A percentile compares a stretch with the other conserved stretches of the same genome.
These are phyloP conservation scores for Aurantiochytrium sp. DNA, from an alignment of 108 stramenopile species.

Conservation along the genomic window DNA sequence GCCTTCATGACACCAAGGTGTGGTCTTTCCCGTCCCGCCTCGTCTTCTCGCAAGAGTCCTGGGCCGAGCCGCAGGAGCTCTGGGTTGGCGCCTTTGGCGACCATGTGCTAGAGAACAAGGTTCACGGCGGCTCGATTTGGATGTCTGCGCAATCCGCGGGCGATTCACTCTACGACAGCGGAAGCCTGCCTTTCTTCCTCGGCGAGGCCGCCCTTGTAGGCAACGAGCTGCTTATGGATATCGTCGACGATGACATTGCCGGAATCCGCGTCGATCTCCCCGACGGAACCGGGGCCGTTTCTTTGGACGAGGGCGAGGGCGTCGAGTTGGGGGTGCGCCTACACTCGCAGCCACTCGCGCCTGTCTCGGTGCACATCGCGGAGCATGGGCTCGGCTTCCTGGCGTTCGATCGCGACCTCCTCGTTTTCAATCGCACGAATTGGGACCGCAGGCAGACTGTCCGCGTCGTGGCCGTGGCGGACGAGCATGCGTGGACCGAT, in stretches of 20 bases:
- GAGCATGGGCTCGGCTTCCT: constrained; percentile 7
- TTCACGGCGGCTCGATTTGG: neutral
- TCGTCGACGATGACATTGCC: neutral
- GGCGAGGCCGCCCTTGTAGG: neutral
- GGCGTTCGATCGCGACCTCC: neutral
- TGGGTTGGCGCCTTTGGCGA: constrained; percentile 7
- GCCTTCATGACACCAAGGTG: neutral
- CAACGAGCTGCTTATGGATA: neutral
- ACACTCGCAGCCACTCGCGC: neutral
- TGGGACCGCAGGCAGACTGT: neutral
- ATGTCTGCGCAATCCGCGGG: neutral
- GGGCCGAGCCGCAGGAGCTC: neutral
- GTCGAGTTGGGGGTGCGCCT: neutral
- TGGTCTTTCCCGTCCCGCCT: neutral
- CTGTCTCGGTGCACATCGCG: neutral
- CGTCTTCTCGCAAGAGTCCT: neutral
- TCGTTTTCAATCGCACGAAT: neutral
- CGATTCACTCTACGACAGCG: neutral
- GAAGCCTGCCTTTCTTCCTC: neutral
- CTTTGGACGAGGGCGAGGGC: neutral
- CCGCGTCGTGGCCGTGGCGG: neutral
- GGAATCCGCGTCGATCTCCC: neutral
- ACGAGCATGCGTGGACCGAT: neutral
- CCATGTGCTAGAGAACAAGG: neutral
- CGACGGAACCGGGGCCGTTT: neutral